Conservation (phyloP, 1,284 basidiomycete genomes). For the Malassezia dermatis region DNA sequence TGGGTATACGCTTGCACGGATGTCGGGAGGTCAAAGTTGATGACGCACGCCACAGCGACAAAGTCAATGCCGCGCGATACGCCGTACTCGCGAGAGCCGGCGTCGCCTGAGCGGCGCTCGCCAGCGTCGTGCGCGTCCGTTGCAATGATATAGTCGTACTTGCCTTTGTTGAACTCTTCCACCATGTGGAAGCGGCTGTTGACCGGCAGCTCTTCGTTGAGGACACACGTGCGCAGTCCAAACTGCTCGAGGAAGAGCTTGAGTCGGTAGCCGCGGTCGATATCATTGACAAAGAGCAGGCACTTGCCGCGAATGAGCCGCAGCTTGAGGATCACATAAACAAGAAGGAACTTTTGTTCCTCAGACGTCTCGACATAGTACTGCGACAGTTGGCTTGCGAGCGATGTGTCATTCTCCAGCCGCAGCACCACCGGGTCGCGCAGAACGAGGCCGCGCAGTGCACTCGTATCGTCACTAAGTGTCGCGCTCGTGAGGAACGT, state of each 20-base stretch:
- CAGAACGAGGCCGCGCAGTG: constrained; percentile 74
- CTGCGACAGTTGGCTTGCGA: constrained; percentile 27
- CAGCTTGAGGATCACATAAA: constrained; percentile 87
- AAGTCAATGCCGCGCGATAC: constrained; percentile 96
- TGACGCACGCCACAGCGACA: constrained; percentile 87
- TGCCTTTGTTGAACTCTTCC: constrained; percentile 96
- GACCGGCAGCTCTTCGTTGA: constrained; percentile 89
- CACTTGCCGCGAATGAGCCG: constrained; percentile 91
- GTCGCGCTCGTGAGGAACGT: constrained; percentile 96
- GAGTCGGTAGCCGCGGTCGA: constrained; percentile 84
- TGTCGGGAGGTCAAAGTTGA: constrained; percentile 93
- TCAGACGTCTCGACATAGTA: constrained; percentile 55
- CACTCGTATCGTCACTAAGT: constrained; percentile 87
- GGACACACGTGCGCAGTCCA: constrained; percentile 86
- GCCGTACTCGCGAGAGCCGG: constrained; percentile 60
- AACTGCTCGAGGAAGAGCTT: constrained; percentile 98
- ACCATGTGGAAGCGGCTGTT: constrained; percentile 94
- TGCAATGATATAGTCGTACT: constrained; percentile 97
- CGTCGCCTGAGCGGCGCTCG: constrained; percentile 20
- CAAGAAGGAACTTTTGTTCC: constrained; percentile 87
- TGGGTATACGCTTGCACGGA: constrained; percentile 87
- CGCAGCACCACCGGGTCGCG: constrained; percentile 64
- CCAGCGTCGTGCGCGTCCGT: constrained; percentile 64
- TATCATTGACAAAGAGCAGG: constrained; percentile 92
- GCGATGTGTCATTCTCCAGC: constrained; percentile 24